Evolutionary conservation across 345 rosid genomes (phyloP).

Genomic region (Citrus unshiu): DNA sequence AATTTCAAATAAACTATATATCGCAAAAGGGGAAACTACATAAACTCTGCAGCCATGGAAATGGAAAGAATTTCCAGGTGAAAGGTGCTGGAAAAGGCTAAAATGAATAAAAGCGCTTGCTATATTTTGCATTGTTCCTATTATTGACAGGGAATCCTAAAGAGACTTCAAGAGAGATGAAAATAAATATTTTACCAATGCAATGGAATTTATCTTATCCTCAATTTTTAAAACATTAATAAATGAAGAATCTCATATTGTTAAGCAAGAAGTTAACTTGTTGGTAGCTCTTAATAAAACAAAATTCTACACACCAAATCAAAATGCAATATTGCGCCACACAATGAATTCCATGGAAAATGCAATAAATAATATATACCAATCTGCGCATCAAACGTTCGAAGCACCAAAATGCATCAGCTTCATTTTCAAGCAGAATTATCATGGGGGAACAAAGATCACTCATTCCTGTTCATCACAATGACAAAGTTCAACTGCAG

Average conservation of each 20-base stretch:
- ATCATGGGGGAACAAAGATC: constrained; percentile 99
- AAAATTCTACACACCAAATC: background rate
- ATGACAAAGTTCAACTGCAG: constrained; percentile 11
- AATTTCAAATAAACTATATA: too few species aligned
- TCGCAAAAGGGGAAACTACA: background rate
- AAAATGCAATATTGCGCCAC: background rate
- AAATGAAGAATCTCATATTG: background rate
- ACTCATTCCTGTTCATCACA: constrained; percentile 76
- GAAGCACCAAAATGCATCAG: constrained; percentile 98
- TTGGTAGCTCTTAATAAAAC: background rate
- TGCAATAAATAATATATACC: constrained; percentile 41
- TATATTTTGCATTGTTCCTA: background rate
- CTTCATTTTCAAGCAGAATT: constrained; percentile 87
- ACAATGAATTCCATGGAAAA: background rate
- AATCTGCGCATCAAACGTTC: constrained; percentile 96
- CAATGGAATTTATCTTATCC: background rate
- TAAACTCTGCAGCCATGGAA: background rate
- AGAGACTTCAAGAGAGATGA: background rate
- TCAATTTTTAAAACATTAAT: background rate
- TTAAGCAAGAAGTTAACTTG: background rate
- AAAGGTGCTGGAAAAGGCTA: background rate
- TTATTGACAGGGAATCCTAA: background rate
- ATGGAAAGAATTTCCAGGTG: background rate
- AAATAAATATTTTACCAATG: background rate
- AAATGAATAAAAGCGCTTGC: background rate